Base-by-base conservation (phyloP, 768 basidiomycete species). In the Erythrobasidium yunnanense region DNA sequence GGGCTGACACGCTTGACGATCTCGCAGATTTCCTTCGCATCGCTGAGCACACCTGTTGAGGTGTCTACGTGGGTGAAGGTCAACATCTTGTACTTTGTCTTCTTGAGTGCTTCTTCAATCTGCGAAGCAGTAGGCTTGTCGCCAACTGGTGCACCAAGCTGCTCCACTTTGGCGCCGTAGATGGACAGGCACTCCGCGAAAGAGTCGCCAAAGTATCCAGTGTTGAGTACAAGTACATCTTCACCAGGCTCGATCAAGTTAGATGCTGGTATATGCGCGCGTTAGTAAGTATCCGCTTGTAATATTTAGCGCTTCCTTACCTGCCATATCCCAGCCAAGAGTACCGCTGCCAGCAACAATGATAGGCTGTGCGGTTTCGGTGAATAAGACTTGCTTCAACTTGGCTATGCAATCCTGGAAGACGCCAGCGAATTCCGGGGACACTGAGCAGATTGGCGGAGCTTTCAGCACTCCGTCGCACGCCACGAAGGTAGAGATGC, bases 1-100 rank as follows among this genome's bases (percentile, higher is more conserved):
- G 93, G 92, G 0, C 89, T 90, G 66, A 88, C 82, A 27, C 81
- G 79, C 69, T 79, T 81, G 52, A 92, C 87, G 8, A 83, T 81
- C 54, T 83, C 81, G 20, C 84, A 84, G 70, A 99, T 83, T 50
- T 60, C 81, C 70, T 86, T 83, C 27, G 87, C 84, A 71, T 90
- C 81, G 23, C 88, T 90, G 15, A 97, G 81, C 15, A 97, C 95
- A 50, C 84, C 90, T 81, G 71, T 72, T 18, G 69, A 90, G 6
- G 89, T 92, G 76, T 95, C 90, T 62, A 95, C 93, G 73, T 99
- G 95, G 0, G 95, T 96, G 73, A 99, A 83, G 4, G 90, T 90
- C 70, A 96, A 77, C 57, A 91, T 71, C 76, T 92, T 93, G 81
- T 88, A 95, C 71, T 83, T 84, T 76, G 87, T 87, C 67, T 81